Evolutionary conservation across 1,139 yeast genomes (phyloP), one percentile per base, ranked within the genome.

Genomic region (Insectozyma bohioensis): DNA sequence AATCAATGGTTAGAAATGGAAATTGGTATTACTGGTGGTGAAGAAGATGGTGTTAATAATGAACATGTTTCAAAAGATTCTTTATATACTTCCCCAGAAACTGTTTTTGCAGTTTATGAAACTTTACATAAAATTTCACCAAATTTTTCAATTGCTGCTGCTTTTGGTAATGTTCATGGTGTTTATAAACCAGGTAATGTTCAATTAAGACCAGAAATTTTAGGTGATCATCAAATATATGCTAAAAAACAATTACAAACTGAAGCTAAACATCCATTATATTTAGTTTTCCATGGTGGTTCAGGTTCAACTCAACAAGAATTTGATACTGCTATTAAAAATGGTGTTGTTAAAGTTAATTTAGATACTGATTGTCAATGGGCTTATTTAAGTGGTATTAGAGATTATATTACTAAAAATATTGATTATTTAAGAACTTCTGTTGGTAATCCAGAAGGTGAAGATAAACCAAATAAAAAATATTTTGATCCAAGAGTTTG

Each of bases 21-120:
- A 78, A 92, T 92, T 63, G 99, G 98, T 80, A 92, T 92, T 80
- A 94, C 98, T 63, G 97, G 98, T 74, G 98, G 98, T 83, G 98
- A 92, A 76, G 98, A 92, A 75, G 99, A 92, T 63, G 99, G 99
- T 81, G 98, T 94, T 58, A 94, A 92, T 83, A 94, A 92, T 79
- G 94, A 90, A 70, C 77, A 80, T 66, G 97, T 86, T 49, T 80
- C 80, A 63, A 82, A 85, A 70, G 88, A 85, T 49, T 67, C 85
- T 48, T 77, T 92, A 56, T 94, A 92, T 84, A 92, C 99, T 52
- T 79, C 82, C 56, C 92, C 99, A 58, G 96, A 85, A 72, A 94
- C 96, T 54, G 96, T 92, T 39, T 94, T 67, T 73, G 80, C 78
- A 51, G 97, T 92, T 55, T 75, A 86, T 80, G 73, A 85, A 69